These are phyloP conservation scores for Aspergillus awamori DNA, from an alignment of 2,329 filamentous ascomycete genomes.

Conservation along the genomic window DNA sequence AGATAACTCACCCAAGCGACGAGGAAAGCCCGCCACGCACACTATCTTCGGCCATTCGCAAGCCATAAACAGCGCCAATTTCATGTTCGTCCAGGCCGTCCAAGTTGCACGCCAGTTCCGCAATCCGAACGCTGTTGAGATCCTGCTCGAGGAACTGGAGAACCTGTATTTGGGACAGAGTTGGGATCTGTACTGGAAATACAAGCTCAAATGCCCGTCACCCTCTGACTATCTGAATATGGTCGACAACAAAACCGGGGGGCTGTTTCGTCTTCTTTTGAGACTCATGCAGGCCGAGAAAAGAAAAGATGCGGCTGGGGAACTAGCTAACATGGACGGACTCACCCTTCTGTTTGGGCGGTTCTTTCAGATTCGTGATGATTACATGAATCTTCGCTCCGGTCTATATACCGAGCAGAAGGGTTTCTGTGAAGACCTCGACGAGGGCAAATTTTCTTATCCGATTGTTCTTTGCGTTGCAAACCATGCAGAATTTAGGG, in stretches of 20 bases:
- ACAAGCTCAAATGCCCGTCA: not conserved
- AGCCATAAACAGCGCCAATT: constrained; percentile 14
- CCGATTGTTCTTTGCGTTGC: not conserved
- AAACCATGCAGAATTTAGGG: not conserved
- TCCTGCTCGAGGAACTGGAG: not conserved
- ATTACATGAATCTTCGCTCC: constrained; percentile 8
- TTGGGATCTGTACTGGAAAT: constrained; percentile 10
- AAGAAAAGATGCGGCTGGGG: not conserved
- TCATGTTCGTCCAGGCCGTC: not conserved
- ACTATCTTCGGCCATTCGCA: constrained; percentile 6
- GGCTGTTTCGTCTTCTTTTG: not conserved
- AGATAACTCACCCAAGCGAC: constrained; percentile 9
- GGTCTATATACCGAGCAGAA: constrained; percentile 7
- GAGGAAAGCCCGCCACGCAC: constrained; percentile 7
- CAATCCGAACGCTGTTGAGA: not conserved
- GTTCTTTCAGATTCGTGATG: constrained; percentile 11
- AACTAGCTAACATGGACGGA: not conserved
- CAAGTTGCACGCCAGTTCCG: not conserved
- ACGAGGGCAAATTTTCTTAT: constrained; percentile 10
- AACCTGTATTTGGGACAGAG: constrained; percentile 8
- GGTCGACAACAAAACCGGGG: constrained; percentile 15
- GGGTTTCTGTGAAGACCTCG: constrained; percentile 15
- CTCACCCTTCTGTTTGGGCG: constrained; percentile 1
- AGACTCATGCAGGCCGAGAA: not conserved
- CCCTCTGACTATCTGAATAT: constrained; percentile 8